phyloP scores from a whole-genome alignment of 2,329 filamentous ascomycete species.

The Pseudogymnoascus sp. region DNA sequence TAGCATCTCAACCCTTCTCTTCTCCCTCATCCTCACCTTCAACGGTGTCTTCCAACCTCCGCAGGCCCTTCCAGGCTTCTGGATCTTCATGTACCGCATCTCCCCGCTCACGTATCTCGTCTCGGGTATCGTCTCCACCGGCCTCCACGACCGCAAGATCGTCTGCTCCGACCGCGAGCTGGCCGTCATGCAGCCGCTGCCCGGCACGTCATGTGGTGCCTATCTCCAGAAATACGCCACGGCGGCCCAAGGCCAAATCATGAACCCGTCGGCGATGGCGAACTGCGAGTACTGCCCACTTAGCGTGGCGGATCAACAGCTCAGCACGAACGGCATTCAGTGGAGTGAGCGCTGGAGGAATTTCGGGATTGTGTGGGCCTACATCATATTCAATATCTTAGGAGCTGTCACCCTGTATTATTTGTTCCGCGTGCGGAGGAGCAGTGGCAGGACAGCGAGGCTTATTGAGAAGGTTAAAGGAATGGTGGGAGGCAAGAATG shows the following conservation, averaged over 20 bases:
- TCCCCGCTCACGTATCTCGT: conserved; percentile 60
- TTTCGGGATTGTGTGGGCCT: conserved; percentile 55
- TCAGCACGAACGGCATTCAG: conserved; percentile 41
- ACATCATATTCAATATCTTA: conserved; percentile 47
- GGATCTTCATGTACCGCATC: conserved; percentile 79
- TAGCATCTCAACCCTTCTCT: conserved; percentile 69
- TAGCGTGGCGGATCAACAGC: conserved; percentile 40
- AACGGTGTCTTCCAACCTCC: conserved; percentile 66
- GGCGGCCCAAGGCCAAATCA: conserved; percentile 44
- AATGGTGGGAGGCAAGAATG: neutral
- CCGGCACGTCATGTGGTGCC: conserved; percentile 46
- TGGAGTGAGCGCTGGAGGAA: conserved; percentile 60
- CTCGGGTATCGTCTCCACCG: conserved; percentile 60
- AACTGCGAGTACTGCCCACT: conserved; percentile 55
- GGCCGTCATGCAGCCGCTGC: conserved; percentile 53
- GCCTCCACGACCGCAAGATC: conserved; percentile 58
- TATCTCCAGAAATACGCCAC: conserved; percentile 49
- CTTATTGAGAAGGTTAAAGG: neutral
- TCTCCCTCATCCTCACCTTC: conserved; percentile 67
- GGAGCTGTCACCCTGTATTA: conserved; percentile 47
- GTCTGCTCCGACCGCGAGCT: conserved; percentile 63
- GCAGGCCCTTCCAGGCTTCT: conserved; percentile 60
- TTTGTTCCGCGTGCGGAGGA: conserved; percentile 33
- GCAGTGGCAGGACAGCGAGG: neutral
- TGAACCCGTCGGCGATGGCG: conserved; percentile 39